A percentile compares a stretch with the other conserved stretches of the same genome.
phyloP scores from a whole-genome alignment of 2,329 filamentous ascomycete species.

The Xylaria sp. region DNA sequence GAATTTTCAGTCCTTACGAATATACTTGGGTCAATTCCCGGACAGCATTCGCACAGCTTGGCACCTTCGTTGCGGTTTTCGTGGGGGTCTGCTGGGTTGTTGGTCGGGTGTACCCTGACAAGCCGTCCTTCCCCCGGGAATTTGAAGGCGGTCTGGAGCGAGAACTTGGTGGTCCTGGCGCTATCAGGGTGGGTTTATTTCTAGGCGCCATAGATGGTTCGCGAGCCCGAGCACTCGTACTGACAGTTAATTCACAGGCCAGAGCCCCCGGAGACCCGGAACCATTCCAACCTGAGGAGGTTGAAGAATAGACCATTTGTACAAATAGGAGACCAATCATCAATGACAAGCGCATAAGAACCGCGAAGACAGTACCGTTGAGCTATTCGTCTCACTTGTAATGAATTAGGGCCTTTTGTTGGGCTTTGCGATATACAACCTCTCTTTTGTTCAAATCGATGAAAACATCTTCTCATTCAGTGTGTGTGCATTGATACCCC shows the following conservation, averaged over 20 bases:
- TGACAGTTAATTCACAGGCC: slow-evolving; percentile 48
- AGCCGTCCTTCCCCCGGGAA: slow-evolving; percentile 69
- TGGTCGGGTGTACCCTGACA: slow-evolving; percentile 73
- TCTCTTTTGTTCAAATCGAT: slow-evolving; percentile 21
- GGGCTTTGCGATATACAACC: slow-evolving; percentile 6
- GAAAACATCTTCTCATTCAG: not conserved
- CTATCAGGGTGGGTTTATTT: slow-evolving; percentile 63
- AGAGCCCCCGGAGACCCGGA: slow-evolving; percentile 61
- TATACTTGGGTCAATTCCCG: slow-evolving; percentile 82
- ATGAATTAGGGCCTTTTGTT: not conserved
- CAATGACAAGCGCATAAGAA: slow-evolving; percentile 11
- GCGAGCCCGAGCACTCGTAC: not conserved
- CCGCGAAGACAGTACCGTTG: not conserved
- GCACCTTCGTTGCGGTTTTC: slow-evolving; percentile 67
- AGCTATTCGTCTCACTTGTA: not conserved
- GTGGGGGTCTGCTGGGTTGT: slow-evolving; percentile 71
- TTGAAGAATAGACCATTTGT: slow-evolving; percentile 33
- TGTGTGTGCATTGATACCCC: not conserved
- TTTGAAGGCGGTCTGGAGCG: slow-evolving; percentile 75
- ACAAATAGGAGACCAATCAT: slow-evolving; percentile 17
- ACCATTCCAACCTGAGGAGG: slow-evolving; percentile 48
- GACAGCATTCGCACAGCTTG: slow-evolving; percentile 72
- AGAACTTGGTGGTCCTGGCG: slow-evolving; percentile 74
- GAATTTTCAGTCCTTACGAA: slow-evolving; percentile 85
- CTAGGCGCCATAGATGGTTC: not conserved